Base-by-base conservation (phyloP, 2,329 filamentous ascomycete genomes). In the Epichloe hybrida region DNA sequence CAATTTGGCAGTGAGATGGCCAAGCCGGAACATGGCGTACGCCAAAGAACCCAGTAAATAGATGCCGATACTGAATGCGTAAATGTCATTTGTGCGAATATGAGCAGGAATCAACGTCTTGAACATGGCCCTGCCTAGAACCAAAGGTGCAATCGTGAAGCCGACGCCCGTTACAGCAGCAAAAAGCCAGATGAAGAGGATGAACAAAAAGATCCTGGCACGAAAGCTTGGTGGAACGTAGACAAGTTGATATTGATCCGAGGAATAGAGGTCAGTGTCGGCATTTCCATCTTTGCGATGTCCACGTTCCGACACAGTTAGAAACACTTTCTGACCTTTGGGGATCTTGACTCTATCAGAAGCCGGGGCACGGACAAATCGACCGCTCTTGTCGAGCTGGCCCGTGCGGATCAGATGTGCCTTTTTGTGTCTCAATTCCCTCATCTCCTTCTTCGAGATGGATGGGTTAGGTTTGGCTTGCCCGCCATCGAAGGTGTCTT, bases 281-380 rank as follows among this genome's bases (percentile, higher is more conserved):
- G 63, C 60, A 1, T 74, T 73, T 59, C 87, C 79, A 59, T 84
- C 62, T 56, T 71, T 71, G 27, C 80, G 80, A 62, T 87, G 83
- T 37, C 79, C 67, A 39, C 81, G 75, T 42, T 80, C 71, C 53
- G 89, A 84, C 27, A 81, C 67, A 49, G 86, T 79, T 11, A 95
- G 70, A 61, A 98, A 97, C 3, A 95, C 90, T 15, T 75, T 71
- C 45, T 76, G 77, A 39, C 87, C 86, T 66, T 94, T 95, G 3
- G 89, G 87, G 37, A 97, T 90, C 61, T 94, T 88, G 57, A 96
- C 87, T 64, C 95, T 89, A 64, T 98, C 93, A 1, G 89, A 95
- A 17, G 88, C 90, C 11, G 93, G 93, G n/a, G 89, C 88, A 44
- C 88, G 82, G 23, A 96, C 91, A 64, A 90, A 97, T 52, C 76